Evolutionary conservation across 1,284 basidiomycete genomes (phyloP).

Genomic region (Pyrrhoderma noxium): DNA sequence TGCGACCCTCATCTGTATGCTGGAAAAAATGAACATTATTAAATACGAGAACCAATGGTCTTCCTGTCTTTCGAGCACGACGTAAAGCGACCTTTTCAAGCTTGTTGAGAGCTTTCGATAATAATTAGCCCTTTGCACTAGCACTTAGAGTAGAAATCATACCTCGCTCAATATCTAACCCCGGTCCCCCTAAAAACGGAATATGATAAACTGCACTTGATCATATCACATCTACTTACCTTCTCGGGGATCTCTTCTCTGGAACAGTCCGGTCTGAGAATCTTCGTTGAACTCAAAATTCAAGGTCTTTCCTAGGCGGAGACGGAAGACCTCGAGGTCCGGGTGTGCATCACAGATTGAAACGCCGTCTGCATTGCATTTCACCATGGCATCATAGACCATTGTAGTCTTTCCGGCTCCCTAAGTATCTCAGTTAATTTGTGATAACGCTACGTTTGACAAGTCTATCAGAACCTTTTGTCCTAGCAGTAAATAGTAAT

Average conservation of each 20-base stretch:
- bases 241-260: constrained; percentile 76
- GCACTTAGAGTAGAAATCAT: not conserved
- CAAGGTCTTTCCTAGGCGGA: constrained; percentile 73
- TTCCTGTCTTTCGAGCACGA: constrained; percentile 45
- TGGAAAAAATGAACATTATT: constrained; percentile 48
- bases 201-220: not conserved
- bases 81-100: constrained; percentile 79
- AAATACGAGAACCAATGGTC: constrained; percentile 71
- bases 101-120: constrained; percentile 62
- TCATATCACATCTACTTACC: constrained; percentile 31
- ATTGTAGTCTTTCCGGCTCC: constrained; percentile 70
- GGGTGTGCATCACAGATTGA: constrained; percentile 51
- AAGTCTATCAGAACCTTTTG: constrained; percentile 46
- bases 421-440: constrained; percentile 25
- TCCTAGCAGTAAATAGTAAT: constrained; percentile 72
- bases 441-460: constrained; percentile 1
- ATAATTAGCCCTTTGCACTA: not conserved
- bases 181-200: constrained; percentile 52
- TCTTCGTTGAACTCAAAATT: constrained; percentile 80
- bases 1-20: constrained; percentile 38
- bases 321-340: constrained; percentile 69
- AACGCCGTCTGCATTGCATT: constrained; percentile 64
- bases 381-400: constrained; percentile 75
- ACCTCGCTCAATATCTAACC: constrained; percentile 80
- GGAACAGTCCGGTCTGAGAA: constrained; percentile 71